phyloP scores from a whole-genome alignment of 2,329 filamentous ascomycete species.

The Aureobasidium sp. region DNA sequence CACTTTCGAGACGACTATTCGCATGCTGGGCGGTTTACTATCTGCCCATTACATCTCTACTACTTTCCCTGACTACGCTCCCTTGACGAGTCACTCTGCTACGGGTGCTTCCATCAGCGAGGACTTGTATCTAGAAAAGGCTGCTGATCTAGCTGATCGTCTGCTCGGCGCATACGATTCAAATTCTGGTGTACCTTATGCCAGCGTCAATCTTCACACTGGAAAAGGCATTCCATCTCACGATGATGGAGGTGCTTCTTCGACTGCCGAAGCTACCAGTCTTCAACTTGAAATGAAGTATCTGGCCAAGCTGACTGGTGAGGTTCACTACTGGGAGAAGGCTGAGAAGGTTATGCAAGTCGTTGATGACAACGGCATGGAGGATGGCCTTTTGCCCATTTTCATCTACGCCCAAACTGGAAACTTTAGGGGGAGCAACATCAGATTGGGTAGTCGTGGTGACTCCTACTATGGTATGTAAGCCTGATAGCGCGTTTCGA shows the following conservation, averaged over 20 bases:
- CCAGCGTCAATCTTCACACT: constrained; percentile 88
- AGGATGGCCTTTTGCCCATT: constrained; percentile 91
- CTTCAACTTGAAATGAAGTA: constrained; percentile 99
- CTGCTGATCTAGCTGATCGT: constrained; percentile 90
- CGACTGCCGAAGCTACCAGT: constrained; percentile 92
- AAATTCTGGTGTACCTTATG: constrained; percentile 85
- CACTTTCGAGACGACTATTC: constrained; percentile 98
- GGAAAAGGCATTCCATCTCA: constrained; percentile 83
- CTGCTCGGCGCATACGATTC: constrained; percentile 91
- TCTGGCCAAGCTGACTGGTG: constrained; percentile 92
- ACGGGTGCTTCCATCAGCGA: constrained; percentile 80
- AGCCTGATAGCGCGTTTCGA: constrained; percentile 33
- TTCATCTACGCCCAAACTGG: constrained; percentile 86
- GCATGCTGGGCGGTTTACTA: constrained; percentile 94
- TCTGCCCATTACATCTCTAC: constrained; percentile 97
- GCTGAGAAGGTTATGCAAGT: constrained; percentile 94
- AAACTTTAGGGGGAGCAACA: constrained; percentile 83
- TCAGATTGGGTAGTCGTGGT: constrained; percentile 91
- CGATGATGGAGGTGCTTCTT: constrained; percentile 86
- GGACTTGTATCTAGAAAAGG: constrained; percentile 96
- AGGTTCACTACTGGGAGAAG: constrained; percentile 91
- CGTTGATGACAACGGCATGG: constrained; percentile 81
- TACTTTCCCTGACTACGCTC: constrained; percentile 81
- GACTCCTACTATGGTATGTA: constrained; percentile 85
- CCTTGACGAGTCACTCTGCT: constrained; percentile 60